Conservation (phyloP, 1,139 yeast species). For the Suhomyces coccinellae region DNA sequence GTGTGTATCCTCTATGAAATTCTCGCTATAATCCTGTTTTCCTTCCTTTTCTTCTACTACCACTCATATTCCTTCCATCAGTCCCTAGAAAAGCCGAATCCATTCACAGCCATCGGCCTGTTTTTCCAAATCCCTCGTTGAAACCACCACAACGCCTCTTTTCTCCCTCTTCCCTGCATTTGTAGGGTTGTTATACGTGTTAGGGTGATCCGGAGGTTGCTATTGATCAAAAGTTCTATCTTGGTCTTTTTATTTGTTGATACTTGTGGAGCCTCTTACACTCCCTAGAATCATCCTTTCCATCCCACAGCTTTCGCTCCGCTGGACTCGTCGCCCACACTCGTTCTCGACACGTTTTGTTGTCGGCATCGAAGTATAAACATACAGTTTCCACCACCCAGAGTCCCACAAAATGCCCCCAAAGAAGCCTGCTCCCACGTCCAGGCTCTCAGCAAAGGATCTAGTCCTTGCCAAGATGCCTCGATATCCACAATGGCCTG, state of each 20-base stretch:
- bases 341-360: not conserved
- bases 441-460: conserved; percentile 32
- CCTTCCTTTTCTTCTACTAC: conserved; percentile 6
- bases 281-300: not conserved
- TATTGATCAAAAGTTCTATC: conserved; percentile 3
- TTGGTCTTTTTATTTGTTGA: not conserved
- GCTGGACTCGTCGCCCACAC: not conserved
- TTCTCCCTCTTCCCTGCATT: not conserved
- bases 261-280: not conserved
- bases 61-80: not conserved
- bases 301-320: too few relatives aligned
- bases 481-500: conserved; percentile 53
- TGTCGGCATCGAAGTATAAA: conserved; percentile 1
- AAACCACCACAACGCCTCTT: not conserved
- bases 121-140: conserved; percentile 1
- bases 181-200: conserved; percentile 2
- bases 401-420: conserved; percentile 27
- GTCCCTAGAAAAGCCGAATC: not conserved
- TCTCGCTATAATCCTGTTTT: conserved; percentile 6
- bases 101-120: not conserved
- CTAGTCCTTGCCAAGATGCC: conserved; percentile 50
- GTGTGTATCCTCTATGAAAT: conserved; percentile 7
- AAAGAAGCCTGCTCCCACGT: conserved; percentile 19
- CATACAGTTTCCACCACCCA: not conserved
- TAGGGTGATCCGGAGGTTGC: conserved; percentile 9